Conservation (phyloP, 2,329 filamentous ascomycete genomes). For the Aspergillus novofumigatus region DNA sequence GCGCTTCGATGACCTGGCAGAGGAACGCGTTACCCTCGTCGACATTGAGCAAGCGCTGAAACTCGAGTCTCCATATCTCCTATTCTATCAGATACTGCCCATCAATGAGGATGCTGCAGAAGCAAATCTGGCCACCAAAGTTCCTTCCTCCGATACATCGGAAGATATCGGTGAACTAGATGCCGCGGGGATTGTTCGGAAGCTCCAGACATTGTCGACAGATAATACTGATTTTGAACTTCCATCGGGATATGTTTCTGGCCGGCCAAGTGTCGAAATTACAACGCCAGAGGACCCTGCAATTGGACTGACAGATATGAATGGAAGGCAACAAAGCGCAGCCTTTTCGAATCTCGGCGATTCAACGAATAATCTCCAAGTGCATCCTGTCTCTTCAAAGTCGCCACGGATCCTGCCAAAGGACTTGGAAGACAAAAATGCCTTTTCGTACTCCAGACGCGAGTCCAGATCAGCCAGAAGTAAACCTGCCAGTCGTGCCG, state of each 20-base stretch:
- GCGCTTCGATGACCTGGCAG: slow-evolving; percentile 82
- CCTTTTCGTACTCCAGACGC: slow-evolving; percentile 26
- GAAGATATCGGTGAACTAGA: slow-evolving; percentile 22
- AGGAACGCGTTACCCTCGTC: slow-evolving; percentile 68
- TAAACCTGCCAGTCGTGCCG: slow-evolving; percentile 32
- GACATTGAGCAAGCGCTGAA: slow-evolving; percentile 73
- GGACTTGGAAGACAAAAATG: slow-evolving; percentile 19
- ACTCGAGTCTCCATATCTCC: slow-evolving; percentile 85
- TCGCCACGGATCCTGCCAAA: slow-evolving; percentile 23
- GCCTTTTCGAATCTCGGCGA: slow-evolving; percentile 23
- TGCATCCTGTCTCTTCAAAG: slow-evolving; percentile 21
- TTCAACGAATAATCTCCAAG: slow-evolving; percentile 10
- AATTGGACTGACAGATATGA: slow-evolving; percentile 11
- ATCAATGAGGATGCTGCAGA: slow-evolving; percentile 62
- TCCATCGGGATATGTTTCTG: slow-evolving; percentile 21
- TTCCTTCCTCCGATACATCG: slow-evolving; percentile 25
- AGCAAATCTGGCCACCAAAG: slow-evolving; percentile 32
- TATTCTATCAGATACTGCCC: slow-evolving; percentile 93
- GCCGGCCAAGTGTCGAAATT: slow-evolving; percentile 38
- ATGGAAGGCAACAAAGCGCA: slow-evolving; percentile 24
- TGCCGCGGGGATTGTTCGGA: slow-evolving; percentile 14
- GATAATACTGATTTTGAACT: slow-evolving; percentile 16
- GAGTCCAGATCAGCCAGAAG: slow-evolving; percentile 28
- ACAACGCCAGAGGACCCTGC: slow-evolving; percentile 24
- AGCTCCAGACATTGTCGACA: slow-evolving; percentile 14